Evolutionary conservation across 176 grass and related monocot genomes (phyloP).

Genomic region (Triticum turgidum): DNA sequence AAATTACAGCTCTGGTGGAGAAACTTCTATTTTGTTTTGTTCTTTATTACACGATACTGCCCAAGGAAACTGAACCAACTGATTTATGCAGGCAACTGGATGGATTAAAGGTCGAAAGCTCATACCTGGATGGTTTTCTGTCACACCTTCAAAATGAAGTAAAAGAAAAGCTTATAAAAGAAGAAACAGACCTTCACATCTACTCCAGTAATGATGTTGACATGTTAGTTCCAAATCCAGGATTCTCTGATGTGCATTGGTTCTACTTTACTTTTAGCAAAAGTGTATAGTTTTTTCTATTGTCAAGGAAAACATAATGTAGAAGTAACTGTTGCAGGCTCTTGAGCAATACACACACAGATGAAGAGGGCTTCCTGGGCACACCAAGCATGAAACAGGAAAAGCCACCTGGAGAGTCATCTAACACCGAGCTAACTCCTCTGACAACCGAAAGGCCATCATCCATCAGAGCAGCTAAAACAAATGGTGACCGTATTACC

Average conservation of each 20-base stretch:
- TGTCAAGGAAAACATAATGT: constrained; percentile 30
- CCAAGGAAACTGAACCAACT: constrained; percentile 30
- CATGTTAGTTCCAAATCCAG: constrained; percentile 63
- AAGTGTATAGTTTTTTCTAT: constrained; percentile 12
- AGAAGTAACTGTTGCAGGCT: constrained; percentile 63
- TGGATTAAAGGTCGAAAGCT: constrained; percentile 63
- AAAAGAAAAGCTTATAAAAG: constrained; percentile 73
- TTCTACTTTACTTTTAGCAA: not conserved
- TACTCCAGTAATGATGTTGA: constrained; percentile 91
- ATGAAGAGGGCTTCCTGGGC: constrained; percentile 40
- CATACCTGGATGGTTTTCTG: constrained; percentile 83
- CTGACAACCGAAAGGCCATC: constrained; percentile 43
- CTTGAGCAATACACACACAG: constrained; percentile 49
- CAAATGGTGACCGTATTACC: constrained; percentile 60
- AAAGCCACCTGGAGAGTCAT: constrained; percentile 42
- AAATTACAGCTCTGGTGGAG: not conserved
- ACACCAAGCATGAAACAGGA: constrained; percentile 61
- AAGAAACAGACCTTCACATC: constrained; percentile 73
- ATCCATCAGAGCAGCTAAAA: constrained; percentile 56
- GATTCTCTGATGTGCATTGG: constrained; percentile 23
- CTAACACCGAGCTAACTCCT: constrained; percentile 54
- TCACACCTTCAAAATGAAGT: constrained; percentile 80
- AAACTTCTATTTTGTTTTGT: not conserved
- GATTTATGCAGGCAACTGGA: constrained; percentile 73
- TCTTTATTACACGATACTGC: not conserved